These are phyloP conservation scores for Dendrobium nobile DNA, from an alignment of 106 monocot genomes.

Conservation along the genomic window DNA sequence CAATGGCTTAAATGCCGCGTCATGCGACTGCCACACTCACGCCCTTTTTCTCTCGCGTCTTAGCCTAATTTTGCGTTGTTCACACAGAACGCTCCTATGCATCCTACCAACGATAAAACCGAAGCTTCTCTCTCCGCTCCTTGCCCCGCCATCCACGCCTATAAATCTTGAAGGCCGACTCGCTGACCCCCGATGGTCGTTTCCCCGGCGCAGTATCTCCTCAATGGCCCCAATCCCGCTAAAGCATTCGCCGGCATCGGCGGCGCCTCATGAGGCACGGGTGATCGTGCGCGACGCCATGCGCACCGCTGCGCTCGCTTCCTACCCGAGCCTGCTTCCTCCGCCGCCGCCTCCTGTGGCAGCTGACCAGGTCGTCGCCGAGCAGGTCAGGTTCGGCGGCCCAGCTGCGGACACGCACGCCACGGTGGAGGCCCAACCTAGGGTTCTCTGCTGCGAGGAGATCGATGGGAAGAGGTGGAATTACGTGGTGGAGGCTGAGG, in stretches of 20 bases:
- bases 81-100: background rate
- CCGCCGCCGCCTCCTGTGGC: constrained; percentile 6
- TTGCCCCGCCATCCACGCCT: background rate
- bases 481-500: constrained; percentile 37
- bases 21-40: no score
- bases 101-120: background rate
- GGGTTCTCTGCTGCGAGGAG: constrained; percentile 47
- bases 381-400: constrained; percentile 30
- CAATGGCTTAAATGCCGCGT: no score
- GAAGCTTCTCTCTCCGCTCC: background rate
- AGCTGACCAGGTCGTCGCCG: constrained; percentile 4
- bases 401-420: constrained; percentile 7
- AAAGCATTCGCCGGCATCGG: constrained; percentile 22
- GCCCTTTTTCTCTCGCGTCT: no score
- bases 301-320: constrained; percentile 23
- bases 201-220: background rate
- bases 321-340: constrained; percentile 9
- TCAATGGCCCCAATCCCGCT: constrained; percentile 24
- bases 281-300: constrained; percentile 34
- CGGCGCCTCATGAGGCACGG: constrained; percentile 19
- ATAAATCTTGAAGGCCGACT: background rate
- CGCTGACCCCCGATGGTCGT: background rate
- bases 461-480: constrained; percentile 53
- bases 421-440: background rate
- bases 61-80: no score